Conservation (phyloP, 768 basidiomycete species). For the Rhodocollybia butyracea region DNA sequence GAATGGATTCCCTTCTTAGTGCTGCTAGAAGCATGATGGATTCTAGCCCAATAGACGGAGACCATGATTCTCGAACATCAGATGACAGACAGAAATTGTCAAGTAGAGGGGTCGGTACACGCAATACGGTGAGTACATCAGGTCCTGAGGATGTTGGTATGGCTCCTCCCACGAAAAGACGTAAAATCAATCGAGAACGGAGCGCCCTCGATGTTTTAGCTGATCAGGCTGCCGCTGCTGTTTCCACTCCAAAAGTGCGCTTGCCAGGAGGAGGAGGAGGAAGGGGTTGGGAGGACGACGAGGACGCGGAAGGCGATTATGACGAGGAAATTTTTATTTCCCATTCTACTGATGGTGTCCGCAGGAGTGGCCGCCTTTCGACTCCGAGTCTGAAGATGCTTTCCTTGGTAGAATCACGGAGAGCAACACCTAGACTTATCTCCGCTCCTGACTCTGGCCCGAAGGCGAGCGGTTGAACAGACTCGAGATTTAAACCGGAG, state of each 20-base stretch:
- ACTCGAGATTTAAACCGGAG: too few species aligned
- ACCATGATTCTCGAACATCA: slow-evolving; percentile 11
- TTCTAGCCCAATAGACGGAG: slow-evolving; percentile 5
- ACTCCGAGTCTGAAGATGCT: too few species aligned
- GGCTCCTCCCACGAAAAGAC: neutral
- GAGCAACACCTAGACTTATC: slow-evolving; percentile 18
- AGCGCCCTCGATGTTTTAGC: slow-evolving; percentile 72
- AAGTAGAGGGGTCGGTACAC: slow-evolving; percentile 12
- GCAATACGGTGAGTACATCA: neutral
- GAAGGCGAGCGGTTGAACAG: too few species aligned
- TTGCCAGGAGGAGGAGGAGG: slow-evolving; percentile 18
- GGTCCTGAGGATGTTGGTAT: neutral
- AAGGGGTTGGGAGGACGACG: slow-evolving; percentile 5
- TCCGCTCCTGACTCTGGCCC: slow-evolving; percentile 21
- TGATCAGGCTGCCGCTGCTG: slow-evolving; percentile 63
- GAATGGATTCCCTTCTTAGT: slow-evolving; percentile 57
- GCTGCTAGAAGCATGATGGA: slow-evolving; percentile 59
- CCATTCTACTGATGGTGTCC: neutral
- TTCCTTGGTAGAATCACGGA: slow-evolving; percentile 1
- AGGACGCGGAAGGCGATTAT: slow-evolving; percentile 9
- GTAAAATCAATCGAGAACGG: slow-evolving; percentile 25
- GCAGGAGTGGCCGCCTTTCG: neutral
- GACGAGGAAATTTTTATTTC: neutral
- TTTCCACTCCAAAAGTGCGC: slow-evolving; percentile 28
- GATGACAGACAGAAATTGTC: slow-evolving; percentile 16